Evolutionary conservation across 305 asterid genomes (phyloP).

Genomic region (Fraxinus velutina): DNA sequence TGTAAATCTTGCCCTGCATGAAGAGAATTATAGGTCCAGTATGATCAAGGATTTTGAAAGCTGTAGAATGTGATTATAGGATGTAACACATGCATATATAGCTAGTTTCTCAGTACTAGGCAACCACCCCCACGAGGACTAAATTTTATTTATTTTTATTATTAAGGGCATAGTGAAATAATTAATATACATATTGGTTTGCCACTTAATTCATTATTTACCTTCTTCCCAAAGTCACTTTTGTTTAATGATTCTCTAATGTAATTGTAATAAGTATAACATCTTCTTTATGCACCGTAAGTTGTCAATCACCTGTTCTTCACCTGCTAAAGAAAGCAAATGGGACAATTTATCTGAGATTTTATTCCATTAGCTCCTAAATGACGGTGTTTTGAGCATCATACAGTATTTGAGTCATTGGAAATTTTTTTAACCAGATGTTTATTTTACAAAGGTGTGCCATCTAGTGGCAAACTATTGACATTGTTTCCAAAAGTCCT

Average conservation of each 20-base stretch:
- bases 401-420: not conserved
- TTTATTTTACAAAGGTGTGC: not conserved
- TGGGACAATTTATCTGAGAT: not conserved
- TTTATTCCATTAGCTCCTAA: not conserved
- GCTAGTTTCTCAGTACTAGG: not conserved
- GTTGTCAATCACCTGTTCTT: not conserved
- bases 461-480: not conserved
- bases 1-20: not conserved
- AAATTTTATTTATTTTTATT: not conserved
- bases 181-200: not conserved
- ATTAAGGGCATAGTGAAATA: not conserved
- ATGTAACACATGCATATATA: not conserved
- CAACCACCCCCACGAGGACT: not conserved
- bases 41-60: not conserved
- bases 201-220: not conserved
- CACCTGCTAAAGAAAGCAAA: not conserved
- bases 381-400: not conserved
- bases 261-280: not conserved
- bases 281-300: not conserved
- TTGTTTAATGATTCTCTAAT: constrained; percentile 1
- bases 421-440: not conserved
- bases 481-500: not conserved
- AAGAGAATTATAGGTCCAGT: constrained; percentile 8
- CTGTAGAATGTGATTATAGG: not conserved
- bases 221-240: not conserved